Evolutionary conservation across 148 eudicot genomes (phyloP), one percentile per base, ranked within the genome.

Genomic region (Arctostaphylos glauca): DNA sequence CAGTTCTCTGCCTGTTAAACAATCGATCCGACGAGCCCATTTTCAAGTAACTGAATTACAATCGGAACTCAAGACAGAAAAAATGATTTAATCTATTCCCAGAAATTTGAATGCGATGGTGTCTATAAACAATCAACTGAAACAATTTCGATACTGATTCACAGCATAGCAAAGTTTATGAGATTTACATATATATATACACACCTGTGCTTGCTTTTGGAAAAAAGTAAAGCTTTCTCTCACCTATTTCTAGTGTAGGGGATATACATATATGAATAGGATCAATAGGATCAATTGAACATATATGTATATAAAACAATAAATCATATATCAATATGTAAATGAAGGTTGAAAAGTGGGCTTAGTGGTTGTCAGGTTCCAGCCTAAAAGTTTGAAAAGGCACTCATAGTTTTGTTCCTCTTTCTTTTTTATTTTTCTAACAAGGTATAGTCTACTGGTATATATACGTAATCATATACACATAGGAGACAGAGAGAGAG

Each of bases 11-110:
- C 88, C 94, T 90, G 84, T 88, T 84, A 50, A 95, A 91, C 86
- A 91, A 82, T 53, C 90, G 88, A 86, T 90, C 87, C 64, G 98
- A 90, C 77, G 94, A 88, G 73, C 86, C 91, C 98, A 90, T 90
- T 54, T 81, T 38, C 19, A 41, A 56, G 50, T 66, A 18, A 77
- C 31, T 73, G 74, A 49, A 31, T 19, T n/a, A 58, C 53, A 78
- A 82, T 12, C 21, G 77, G 23, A 67, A 48, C 50, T 68, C 76
- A 79, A 5, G 41, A 53, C 48, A 47, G 15, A 47, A 49, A 13
- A 25, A 76, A 47, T 21, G 15, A 18, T 12, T 74, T 74, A 13
- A 9, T 48, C 49, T 18, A 52, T n/a, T 3, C 25, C 50, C 46
- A 23, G 59, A 59, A 83, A 6, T 43, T 43, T 14, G 60, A 62